Conservation (phyloP, 2,329 filamentous ascomycete genomes). For the Diaporthe eres region DNA sequence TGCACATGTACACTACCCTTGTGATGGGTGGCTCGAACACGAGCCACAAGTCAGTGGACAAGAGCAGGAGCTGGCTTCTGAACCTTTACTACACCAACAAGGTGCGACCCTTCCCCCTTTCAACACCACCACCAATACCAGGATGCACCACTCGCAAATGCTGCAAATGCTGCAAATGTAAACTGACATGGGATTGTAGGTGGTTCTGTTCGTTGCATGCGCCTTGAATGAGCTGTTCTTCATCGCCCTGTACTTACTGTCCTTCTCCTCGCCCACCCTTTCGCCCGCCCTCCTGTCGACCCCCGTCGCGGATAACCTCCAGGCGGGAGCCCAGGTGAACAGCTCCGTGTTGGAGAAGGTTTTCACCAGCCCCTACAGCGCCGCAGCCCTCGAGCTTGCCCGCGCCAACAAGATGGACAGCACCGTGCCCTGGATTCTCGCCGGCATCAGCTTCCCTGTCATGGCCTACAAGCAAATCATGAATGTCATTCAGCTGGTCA, state of each 20-base stretch:
- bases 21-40: conserved; percentile 85
- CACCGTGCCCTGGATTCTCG: conserved; percentile 81
- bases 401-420: conserved; percentile 88
- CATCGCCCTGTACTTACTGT: conserved; percentile 97
- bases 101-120: conserved; percentile 64
- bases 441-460: conserved; percentile 83
- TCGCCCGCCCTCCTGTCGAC: conserved; percentile 83
- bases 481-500: conserved; percentile 94
- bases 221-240: conserved; percentile 96
- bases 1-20: conserved; percentile 98
- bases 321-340: conserved; percentile 78
- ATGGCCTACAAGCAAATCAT: conserved; percentile 95
- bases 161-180: conserved; percentile 13
- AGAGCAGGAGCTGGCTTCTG: conserved; percentile 87
- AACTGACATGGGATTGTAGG: conserved; percentile 65
- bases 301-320: conserved; percentile 66
- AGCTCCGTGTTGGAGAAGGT: conserved; percentile 79
- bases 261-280: conserved; percentile 91
- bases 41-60: conserved; percentile 95
- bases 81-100: conserved; percentile 98
- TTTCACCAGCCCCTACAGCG: conserved; percentile 91
- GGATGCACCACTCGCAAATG: too few species aligned
- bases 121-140: background rate
- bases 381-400: conserved; percentile 91
- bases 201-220: conserved; percentile 92